Conservation (phyloP, 2,329 filamentous ascomycete species). For the Aspergillus sergii region DNA sequence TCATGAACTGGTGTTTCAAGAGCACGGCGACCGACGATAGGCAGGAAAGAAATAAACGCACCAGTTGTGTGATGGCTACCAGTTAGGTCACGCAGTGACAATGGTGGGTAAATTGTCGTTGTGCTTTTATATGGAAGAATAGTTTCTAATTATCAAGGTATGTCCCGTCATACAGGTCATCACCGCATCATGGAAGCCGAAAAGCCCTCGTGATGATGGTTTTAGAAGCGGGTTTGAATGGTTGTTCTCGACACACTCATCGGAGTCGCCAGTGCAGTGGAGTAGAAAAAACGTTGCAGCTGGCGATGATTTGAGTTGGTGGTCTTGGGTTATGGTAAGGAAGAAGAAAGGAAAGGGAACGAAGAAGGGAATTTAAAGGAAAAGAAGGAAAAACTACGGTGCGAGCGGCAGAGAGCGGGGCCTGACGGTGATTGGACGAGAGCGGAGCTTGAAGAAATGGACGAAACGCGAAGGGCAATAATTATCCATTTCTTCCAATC, state of each 20-base stretch:
- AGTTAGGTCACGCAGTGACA: neutral
- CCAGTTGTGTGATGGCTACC: slow-evolving; percentile 1
- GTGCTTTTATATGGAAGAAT: no score
- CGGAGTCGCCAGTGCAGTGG: slow-evolving; percentile 71
- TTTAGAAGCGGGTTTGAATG: slow-evolving; percentile 68
- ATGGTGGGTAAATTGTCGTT: neutral
- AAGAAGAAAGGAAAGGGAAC: slow-evolving; percentile 25
- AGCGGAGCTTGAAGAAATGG: slow-evolving; percentile 15
- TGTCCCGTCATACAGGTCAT: slow-evolving; percentile 52
- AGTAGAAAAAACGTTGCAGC: slow-evolving; percentile 47
- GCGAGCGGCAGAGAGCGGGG: slow-evolving; percentile 28
- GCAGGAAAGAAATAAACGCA: slow-evolving; percentile 7
- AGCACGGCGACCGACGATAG: slow-evolving; percentile 2
- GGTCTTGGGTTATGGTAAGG: slow-evolving; percentile 60
- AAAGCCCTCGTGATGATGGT: slow-evolving; percentile 72
- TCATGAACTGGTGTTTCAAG: slow-evolving; percentile 29
- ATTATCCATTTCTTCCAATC: slow-evolving; percentile 10
- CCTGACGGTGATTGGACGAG: slow-evolving; percentile 31
- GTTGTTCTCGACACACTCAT: slow-evolving; percentile 71
- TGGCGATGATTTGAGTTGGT: slow-evolving; percentile 76
- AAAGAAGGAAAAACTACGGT: slow-evolving; percentile 35
- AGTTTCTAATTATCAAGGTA: slow-evolving; percentile 5
- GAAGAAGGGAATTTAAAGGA: slow-evolving; percentile 22
- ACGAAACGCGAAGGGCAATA: slow-evolving; percentile 6
- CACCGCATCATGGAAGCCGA: slow-evolving; percentile 47